Evolutionary conservation across 306 rosid genomes (phyloP).

Genomic region (Coriaria nepalensis): DNA sequence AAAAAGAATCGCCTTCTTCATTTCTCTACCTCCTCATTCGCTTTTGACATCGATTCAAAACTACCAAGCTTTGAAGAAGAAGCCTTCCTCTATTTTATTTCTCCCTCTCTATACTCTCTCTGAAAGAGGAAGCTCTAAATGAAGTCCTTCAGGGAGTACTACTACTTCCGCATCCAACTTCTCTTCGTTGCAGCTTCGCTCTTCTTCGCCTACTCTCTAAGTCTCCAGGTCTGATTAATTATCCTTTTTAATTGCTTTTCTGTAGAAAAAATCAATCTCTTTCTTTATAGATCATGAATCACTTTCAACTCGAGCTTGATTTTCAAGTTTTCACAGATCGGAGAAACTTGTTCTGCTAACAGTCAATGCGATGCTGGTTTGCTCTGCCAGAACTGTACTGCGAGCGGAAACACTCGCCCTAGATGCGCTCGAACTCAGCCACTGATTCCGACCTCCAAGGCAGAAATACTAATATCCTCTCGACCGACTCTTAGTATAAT

Average conservation of each 20-base stretch:
- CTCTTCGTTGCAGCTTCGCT: conserved; percentile 38
- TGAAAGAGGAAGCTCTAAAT: conserved; percentile 23
- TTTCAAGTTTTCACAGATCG: conserved; percentile 40
- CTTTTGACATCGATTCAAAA: too few species aligned
- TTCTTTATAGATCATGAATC: background rate
- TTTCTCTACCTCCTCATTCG: too few species aligned
- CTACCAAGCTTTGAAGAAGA: too few species aligned
- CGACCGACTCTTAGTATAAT: too few species aligned
- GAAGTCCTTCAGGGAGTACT: background rate
- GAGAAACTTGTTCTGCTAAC: conserved; percentile 72
- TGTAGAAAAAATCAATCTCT: too few species aligned
- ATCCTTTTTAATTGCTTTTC: background rate
- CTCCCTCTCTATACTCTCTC: background rate
- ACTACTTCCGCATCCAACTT: conserved; percentile 21
- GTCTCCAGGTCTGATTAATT: conserved; percentile 41
- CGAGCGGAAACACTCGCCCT: conserved; percentile 77
- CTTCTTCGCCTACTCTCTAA: conserved; percentile 27
- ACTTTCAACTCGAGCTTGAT: background rate
- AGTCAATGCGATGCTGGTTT: conserved; percentile 57
- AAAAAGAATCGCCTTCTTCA: too few species aligned
- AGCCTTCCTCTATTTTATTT: conserved; percentile 4
- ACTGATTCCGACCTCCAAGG: conserved; percentile 47
- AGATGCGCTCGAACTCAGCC: conserved; percentile 74
- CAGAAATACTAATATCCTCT: too few species aligned
- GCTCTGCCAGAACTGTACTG: conserved; percentile 54